phyloP scores from a whole-genome alignment of 2,329 filamentous ascomycete genomes.

The Scytalidium lignicola region DNA sequence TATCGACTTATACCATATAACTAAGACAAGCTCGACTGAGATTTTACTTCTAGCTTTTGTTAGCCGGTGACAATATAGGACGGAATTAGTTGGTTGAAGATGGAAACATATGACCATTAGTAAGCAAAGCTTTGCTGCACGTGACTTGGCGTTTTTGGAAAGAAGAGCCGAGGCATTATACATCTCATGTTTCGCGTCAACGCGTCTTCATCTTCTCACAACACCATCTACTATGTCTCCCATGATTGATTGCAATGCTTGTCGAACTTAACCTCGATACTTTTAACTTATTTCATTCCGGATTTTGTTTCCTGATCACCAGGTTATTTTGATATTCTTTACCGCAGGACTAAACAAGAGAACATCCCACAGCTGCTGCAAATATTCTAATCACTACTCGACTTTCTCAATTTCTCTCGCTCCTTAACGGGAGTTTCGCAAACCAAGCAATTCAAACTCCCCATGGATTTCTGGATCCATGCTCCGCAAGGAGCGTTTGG shows the following conservation, averaged over 20 bases:
- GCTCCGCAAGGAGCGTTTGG: slow-evolving; percentile 65
- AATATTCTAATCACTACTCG: slow-evolving; percentile 14
- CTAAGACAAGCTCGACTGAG: too few species aligned
- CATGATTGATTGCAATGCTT: slow-evolving; percentile 19
- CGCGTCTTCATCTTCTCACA: slow-evolving; percentile 6
- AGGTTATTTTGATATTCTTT: slow-evolving; percentile 12
- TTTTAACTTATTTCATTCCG: slow-evolving; percentile 8
- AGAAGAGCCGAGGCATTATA: background rate
- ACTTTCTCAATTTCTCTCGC: slow-evolving; percentile 41
- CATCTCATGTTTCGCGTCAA: background rate
- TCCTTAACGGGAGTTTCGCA: slow-evolving; percentile 25
- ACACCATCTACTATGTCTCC: slow-evolving; percentile 14
- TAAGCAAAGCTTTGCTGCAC: slow-evolving; percentile 7
- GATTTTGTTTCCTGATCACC: slow-evolving; percentile 11
- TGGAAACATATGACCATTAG: background rate
- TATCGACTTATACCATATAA: too few species aligned
- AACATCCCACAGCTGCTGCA: slow-evolving; percentile 12
- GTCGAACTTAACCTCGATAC: slow-evolving; percentile 2
- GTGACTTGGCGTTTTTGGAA: background rate
- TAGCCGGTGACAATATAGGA: too few species aligned
- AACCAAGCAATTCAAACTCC: slow-evolving; percentile 68
- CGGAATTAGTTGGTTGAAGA: slow-evolving; percentile 6
- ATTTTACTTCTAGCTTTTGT: too few species aligned
- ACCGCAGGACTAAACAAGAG: slow-evolving; percentile 21
- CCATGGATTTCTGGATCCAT: slow-evolving; percentile 72